Percentiles rank a stretch among this genome's conserved stretches.
Evolutionary conservation across 202 grass and related monocot genomes (phyloP).

Genomic region (Tripidium arundinaceum): DNA sequence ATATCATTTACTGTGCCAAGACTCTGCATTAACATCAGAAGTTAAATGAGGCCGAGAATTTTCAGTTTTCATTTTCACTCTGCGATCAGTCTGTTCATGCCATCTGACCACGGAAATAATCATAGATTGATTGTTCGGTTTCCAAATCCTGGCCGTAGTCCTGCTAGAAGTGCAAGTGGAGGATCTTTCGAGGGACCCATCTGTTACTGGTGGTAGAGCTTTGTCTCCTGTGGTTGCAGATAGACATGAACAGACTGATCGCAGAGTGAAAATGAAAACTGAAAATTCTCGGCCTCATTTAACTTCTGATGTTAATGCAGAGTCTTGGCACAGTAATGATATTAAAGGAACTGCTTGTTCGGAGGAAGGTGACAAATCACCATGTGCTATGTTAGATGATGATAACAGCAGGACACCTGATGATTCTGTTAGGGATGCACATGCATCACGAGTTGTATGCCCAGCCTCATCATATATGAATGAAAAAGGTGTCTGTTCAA

Average conservation of each 20-base stretch:
- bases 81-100: slow-evolving; percentile 59
- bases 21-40: slow-evolving; percentile 52
- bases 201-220: slow-evolving; percentile 46
- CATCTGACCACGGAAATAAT: slow-evolving; percentile 51
- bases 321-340: slow-evolving; percentile 71
- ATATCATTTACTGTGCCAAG: slow-evolving; percentile 72
- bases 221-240: slow-evolving; percentile 58
- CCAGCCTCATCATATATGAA: slow-evolving; percentile 49
- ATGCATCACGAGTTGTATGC: slow-evolving; percentile 37
- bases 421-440: slow-evolving; percentile 46
- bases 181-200: slow-evolving; percentile 65
- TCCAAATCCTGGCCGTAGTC: slow-evolving; percentile 71
- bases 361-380: slow-evolving; percentile 68
- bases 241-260: slow-evolving; percentile 64
- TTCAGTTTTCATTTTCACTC: slow-evolving; percentile 64
- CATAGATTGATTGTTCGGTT: slow-evolving; percentile 80
- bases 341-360: slow-evolving; percentile 52
- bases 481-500: slow-evolving; percentile 48
- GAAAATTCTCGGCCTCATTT: slow-evolving; percentile 46
- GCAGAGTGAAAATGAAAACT: slow-evolving; percentile 57
- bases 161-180: slow-evolving; percentile 56
- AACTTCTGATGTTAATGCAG: slow-evolving; percentile 48
- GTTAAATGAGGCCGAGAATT: slow-evolving; percentile 38
- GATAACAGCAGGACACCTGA: slow-evolving; percentile 41
- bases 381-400: slow-evolving; percentile 37